phyloP scores from a whole-genome alignment of 106 monocot genomes.

The Gastrodia elata region DNA sequence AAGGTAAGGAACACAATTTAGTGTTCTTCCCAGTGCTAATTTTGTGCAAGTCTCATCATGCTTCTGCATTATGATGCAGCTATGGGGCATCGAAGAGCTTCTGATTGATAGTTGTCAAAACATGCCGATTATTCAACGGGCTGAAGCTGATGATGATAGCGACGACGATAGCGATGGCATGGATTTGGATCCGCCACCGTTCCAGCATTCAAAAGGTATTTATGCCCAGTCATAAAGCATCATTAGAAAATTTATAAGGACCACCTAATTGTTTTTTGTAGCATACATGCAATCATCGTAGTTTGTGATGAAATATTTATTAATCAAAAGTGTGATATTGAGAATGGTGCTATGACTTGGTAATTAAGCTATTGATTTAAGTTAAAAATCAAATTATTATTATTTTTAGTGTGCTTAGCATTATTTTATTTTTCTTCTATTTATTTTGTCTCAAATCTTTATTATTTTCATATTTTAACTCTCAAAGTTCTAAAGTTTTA shows the following conservation, averaged over 20 bases:
- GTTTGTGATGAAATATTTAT: neutral
- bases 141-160: slow-evolving; percentile 37
- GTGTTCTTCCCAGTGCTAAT: neutral
- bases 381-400: too few relatives aligned
- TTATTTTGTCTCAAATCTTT: too few relatives aligned
- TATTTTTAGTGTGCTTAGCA: too few relatives aligned
- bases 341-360: too few relatives aligned
- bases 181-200: slow-evolving; percentile 35
- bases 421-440: too few relatives aligned
- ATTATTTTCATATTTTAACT: too few relatives aligned
- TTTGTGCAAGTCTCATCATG: neutral
- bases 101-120: slow-evolving; percentile 23
- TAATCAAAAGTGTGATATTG: too few relatives aligned
- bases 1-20: slow-evolving; percentile 39
- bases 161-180: slow-evolving; percentile 34
- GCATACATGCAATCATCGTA: neutral
- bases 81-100: slow-evolving; percentile 66
- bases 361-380: too few relatives aligned
- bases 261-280: neutral
- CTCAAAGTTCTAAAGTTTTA: too few relatives aligned
- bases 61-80: slow-evolving; percentile 15
- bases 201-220: slow-evolving; percentile 26
- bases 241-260: neutral
- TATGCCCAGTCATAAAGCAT: too few relatives aligned
- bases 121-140: slow-evolving; percentile 6